phyloP scores from a whole-genome alignment of 108 stramenopile genomes.

The Mayamaea pseudoterrestris region DNA sequence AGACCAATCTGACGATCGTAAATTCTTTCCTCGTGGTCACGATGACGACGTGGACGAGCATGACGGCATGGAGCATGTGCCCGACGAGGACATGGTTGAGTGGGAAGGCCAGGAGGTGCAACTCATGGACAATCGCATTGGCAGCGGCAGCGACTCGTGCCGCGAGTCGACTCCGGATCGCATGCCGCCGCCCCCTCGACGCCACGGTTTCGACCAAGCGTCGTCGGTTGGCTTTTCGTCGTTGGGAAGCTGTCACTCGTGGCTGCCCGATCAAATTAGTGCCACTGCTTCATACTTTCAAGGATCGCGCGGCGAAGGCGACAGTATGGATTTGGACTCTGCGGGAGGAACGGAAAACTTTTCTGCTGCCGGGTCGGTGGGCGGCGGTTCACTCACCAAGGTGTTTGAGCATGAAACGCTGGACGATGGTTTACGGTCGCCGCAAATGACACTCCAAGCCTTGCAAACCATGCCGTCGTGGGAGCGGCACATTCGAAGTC shows the following conservation, averaged over 20 bases:
- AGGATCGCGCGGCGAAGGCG: background rate
- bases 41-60: background rate
- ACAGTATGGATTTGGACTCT: background rate
- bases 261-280: conserved; percentile 3
- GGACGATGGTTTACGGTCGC: background rate
- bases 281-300: conserved; percentile 4
- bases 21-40: conserved; percentile 1
- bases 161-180: no score
- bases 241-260: conserved; percentile 10
- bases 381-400: conserved; percentile 4
- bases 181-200: conserved; percentile 9
- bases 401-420: conserved; percentile 7
- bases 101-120: conserved; percentile 14
- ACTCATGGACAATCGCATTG: conserved; percentile 8
- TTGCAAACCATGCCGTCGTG: conserved; percentile 6
- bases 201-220: background rate
- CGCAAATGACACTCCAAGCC: background rate
- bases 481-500: conserved; percentile 6
- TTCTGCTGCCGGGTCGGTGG: conserved; percentile 5
- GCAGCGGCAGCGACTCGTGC: no score
- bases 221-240: conserved; percentile 5
- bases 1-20: background rate
- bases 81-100: conserved; percentile 10
- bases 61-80: background rate
- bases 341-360: background rate